Evolutionary conservation across 805 yeast genomes (phyloP).

Genomic region (Starmerella bombicola): DNA sequence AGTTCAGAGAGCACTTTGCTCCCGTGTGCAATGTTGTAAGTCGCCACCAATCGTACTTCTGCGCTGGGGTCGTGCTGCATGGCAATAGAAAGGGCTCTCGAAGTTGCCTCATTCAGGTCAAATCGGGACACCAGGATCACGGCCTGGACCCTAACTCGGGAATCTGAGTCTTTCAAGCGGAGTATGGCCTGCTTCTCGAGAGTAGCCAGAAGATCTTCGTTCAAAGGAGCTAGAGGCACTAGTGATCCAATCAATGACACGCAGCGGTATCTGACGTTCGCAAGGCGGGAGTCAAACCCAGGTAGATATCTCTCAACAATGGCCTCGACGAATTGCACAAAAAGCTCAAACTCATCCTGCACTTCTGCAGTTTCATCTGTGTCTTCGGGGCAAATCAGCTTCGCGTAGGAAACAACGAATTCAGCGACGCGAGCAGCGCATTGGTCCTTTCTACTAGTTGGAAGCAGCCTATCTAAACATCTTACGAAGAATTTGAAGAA

Average conservation of each 20-base stretch:
- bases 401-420: conserved; percentile 72
- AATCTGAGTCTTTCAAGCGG: conserved; percentile 55
- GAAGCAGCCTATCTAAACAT: conserved; percentile 51
- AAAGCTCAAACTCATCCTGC: background rate
- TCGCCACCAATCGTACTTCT: conserved; percentile 78
- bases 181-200: conserved; percentile 48
- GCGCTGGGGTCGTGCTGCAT: conserved; percentile 71
- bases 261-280: conserved; percentile 65
- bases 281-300: conserved; percentile 68
- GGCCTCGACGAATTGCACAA: conserved; percentile 12
- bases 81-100: conserved; percentile 28
- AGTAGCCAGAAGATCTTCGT: conserved; percentile 53
- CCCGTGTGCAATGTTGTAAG: conserved; percentile 53
- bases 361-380: conserved; percentile 3
- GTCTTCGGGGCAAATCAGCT: conserved; percentile 52
- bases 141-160: conserved; percentile 71
- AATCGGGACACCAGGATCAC: conserved; percentile 72
- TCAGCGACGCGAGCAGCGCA: conserved; percentile 79
- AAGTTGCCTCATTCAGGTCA: conserved; percentile 34
- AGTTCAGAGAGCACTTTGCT: conserved; percentile 29
- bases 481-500: conserved; percentile 51
- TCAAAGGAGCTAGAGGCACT: conserved; percentile 61
- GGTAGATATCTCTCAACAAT: conserved; percentile 34
- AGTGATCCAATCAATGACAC: conserved; percentile 65
- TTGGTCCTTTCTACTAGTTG: conserved; percentile 81